These are phyloP conservation scores for Ophiostoma australiae DNA, from an alignment of 2,329 filamentous ascomycete species.

Conservation along the genomic window DNA sequence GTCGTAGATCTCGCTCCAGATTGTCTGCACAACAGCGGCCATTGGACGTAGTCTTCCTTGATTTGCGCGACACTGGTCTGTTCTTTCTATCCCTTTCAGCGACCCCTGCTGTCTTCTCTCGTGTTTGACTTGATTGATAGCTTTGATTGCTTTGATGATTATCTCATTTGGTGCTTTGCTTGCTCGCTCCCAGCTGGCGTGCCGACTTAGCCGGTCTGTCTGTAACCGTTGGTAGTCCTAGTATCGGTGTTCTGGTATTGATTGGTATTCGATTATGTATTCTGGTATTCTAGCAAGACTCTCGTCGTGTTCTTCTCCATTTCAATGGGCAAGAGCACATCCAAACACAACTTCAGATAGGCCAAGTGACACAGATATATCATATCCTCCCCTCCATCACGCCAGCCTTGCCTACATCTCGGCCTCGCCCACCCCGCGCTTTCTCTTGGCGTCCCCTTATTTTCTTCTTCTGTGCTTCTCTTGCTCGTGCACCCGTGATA, in stretches of 20 bases:
- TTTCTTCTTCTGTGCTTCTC: slow-evolving; percentile 2
- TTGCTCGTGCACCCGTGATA: background rate
- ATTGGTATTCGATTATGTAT: background rate
- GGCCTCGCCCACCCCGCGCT: background rate
- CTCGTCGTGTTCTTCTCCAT: background rate
- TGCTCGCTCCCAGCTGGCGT: background rate
- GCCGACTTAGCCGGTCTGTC: background rate
- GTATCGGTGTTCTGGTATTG: background rate
- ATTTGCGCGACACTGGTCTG: background rate
- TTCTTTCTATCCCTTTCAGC: background rate
- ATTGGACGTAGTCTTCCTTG: background rate
- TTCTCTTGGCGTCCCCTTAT: background rate
- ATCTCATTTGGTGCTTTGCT: background rate
- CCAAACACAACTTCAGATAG: background rate
- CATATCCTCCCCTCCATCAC: background rate
- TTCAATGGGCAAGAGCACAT: background rate
- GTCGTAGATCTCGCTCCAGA: slow-evolving; percentile 28
- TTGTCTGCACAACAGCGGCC: slow-evolving; percentile 17
- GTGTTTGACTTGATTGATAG: background rate
- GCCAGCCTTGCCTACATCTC: slow-evolving; percentile 3
- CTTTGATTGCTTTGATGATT: background rate
- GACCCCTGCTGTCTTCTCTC: background rate
- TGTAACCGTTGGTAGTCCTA: background rate
- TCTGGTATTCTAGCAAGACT: background rate
- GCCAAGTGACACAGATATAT: background rate